These are phyloP conservation scores for Bifiguratus adelaidae DNA, from an alignment of 192 early-diverging fungal genomes.

Conservation along the genomic window DNA sequence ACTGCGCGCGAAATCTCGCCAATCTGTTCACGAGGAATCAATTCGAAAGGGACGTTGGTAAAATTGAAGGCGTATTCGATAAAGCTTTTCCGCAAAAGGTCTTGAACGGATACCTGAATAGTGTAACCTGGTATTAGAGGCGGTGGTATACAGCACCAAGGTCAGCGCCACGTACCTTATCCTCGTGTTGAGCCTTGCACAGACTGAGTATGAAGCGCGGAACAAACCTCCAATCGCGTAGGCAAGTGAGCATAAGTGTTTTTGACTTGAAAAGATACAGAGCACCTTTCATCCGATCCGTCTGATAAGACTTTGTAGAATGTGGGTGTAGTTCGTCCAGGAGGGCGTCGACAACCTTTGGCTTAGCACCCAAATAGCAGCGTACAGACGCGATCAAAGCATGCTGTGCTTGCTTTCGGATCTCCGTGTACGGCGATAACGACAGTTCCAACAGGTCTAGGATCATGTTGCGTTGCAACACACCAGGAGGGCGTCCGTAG, in stretches of 20 bases:
- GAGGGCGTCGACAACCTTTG: slow-evolving; percentile 30
- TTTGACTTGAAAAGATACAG: slow-evolving; percentile 48
- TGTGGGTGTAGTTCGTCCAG: slow-evolving; percentile 30
- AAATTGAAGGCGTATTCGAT: slow-evolving; percentile 42
- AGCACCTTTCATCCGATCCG: slow-evolving; percentile 59
- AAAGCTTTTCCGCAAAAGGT: slow-evolving; percentile 50
- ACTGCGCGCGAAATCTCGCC: too few species aligned
- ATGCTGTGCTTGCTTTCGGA: slow-evolving; percentile 43
- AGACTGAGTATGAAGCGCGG: slow-evolving; percentile 40
- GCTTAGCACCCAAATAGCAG: slow-evolving; percentile 37
- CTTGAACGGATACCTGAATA: slow-evolving; percentile 47
- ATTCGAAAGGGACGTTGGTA: slow-evolving; percentile 33
- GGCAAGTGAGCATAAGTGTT: slow-evolving; percentile 32
- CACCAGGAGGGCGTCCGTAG: slow-evolving; percentile 25
- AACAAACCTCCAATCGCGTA: slow-evolving; percentile 46
- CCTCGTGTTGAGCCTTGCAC: slow-evolving; percentile 49
- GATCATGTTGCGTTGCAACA: slow-evolving; percentile 39
- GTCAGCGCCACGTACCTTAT: slow-evolving; percentile 29
- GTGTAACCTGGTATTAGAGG: neutral
- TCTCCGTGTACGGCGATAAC: slow-evolving; percentile 39
- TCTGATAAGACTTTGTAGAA: slow-evolving; percentile 2
- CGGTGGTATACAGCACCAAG: neutral
- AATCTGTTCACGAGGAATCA: too few species aligned
- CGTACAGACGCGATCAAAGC: slow-evolving; percentile 32
- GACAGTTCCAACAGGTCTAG: slow-evolving; percentile 44